A percentile compares a stretch with the other conserved stretches of the same genome.
Conservation (phyloP, 2,329 filamentous ascomycete species). For the Penicillium expansum region DNA sequence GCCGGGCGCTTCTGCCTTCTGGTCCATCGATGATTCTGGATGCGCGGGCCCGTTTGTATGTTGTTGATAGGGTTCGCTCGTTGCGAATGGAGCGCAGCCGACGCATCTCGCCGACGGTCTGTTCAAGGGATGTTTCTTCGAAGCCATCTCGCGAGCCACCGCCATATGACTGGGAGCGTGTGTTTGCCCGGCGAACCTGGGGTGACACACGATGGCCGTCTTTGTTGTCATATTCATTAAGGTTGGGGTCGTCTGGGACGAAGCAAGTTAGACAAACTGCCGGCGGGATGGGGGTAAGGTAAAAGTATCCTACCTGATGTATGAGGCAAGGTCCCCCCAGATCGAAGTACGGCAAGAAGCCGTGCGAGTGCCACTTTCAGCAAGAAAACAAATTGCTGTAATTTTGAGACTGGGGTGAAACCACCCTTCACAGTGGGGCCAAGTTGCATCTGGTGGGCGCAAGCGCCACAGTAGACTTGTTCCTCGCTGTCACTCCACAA, state of each 20-base stretch:
- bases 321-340: constrained; percentile 74
- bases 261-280: constrained; percentile 15
- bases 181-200: constrained; percentile 59
- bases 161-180: constrained; percentile 70
- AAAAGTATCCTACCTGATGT: constrained; percentile 55
- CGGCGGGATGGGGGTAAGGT: constrained; percentile 4
- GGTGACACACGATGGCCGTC: constrained; percentile 59
- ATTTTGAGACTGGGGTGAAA: constrained; percentile 74
- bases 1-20: constrained; percentile 64
- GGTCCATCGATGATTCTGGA: constrained; percentile 91
- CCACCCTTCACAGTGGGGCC: constrained; percentile 57
- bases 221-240: constrained; percentile 64
- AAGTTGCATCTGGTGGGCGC: constrained; percentile 52
- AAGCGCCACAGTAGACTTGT: constrained; percentile 69
- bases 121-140: constrained; percentile 77
- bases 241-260: constrained; percentile 63
- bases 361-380: constrained; percentile 87
- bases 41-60: constrained; percentile 82
- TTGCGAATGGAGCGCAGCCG: constrained; percentile 87
- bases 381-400: constrained; percentile 93
- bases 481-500: constrained; percentile 67
- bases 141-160: constrained; percentile 60
- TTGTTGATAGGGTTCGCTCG: constrained; percentile 91
- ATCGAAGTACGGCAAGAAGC: constrained; percentile 80
- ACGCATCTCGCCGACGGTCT: constrained; percentile 92